A percentile compares a stretch with the other conserved stretches of the same genome.
These are phyloP conservation scores for Monosporascus sp. DNA, from an alignment of 2,329 filamentous ascomycete genomes.

Conservation along the genomic window DNA sequence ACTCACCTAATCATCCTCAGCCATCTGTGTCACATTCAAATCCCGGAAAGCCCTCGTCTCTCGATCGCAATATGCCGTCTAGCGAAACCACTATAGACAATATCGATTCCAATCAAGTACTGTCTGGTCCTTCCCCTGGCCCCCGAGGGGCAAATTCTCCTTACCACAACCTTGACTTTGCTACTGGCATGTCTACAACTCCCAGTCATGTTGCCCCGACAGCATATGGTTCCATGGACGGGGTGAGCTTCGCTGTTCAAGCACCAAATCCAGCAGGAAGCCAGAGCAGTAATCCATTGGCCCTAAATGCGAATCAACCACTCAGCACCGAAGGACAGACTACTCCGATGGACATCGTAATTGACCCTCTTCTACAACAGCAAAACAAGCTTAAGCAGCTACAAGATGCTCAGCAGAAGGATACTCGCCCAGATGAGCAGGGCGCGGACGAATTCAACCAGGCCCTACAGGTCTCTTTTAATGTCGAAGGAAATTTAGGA, in stretches of 20 bases:
- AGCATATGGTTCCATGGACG: neutral
- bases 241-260: neutral
- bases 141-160: neutral
- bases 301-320: neutral
- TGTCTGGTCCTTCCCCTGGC: neutral
- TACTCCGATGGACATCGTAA: constrained; percentile 10
- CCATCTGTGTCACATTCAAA: neutral
- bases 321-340: constrained; percentile 3
- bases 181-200: neutral
- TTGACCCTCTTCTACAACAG: constrained; percentile 21
- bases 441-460: neutral
- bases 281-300: neutral
- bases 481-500: neutral
- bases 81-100: no score
- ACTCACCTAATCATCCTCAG: neutral
- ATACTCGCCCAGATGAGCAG: neutral
- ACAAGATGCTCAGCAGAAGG: neutral
- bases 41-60: no score
- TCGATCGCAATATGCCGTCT: neutral
- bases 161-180: neutral
- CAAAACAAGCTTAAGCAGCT: constrained; percentile 14
- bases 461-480: neutral
- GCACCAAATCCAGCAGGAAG: neutral
- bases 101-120: neutral
- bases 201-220: neutral